Evolutionary conservation across 805 yeast species (phyloP).

Genomic region (Candida ipomoeae): DNA sequence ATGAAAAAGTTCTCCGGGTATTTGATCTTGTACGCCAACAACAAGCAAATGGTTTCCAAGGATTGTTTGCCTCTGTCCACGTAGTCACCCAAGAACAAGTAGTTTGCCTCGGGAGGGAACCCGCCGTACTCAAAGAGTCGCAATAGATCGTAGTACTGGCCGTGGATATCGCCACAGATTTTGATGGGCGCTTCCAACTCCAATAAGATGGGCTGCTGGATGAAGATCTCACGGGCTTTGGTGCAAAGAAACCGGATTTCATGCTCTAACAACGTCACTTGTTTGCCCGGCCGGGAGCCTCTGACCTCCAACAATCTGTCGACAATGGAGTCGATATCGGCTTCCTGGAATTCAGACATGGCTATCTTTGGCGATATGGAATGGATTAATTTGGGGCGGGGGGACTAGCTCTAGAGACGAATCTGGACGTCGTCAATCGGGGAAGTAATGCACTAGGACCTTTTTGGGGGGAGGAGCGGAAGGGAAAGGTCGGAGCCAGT

Average conservation of each 20-base stretch:
- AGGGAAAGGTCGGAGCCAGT: background rate
- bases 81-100: slow-evolving; percentile 92
- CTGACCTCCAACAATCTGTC: slow-evolving; percentile 96
- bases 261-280: slow-evolving; percentile 87
- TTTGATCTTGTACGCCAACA: slow-evolving; percentile 94
- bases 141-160: slow-evolving; percentile 93
- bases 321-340: slow-evolving; percentile 94
- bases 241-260: slow-evolving; percentile 95
- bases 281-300: slow-evolving; percentile 98
- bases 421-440: background rate
- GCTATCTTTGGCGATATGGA: slow-evolving; percentile 8
- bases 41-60: slow-evolving; percentile 88
- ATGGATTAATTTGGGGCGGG: background rate
- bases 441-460: background rate
- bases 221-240: slow-evolving; percentile 95
- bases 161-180: slow-evolving; percentile 97
- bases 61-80: slow-evolving; percentile 99
- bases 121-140: slow-evolving; percentile 98
- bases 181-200: slow-evolving; percentile 96
- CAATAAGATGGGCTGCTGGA: slow-evolving; percentile 92
- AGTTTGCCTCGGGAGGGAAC: slow-evolving; percentile 98
- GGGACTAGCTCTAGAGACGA: slow-evolving; percentile 1
- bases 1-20: slow-evolving; percentile 97
- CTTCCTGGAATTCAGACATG: slow-evolving; percentile 54
- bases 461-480: background rate